A percentile compares a stretch with the other conserved stretches of the same genome.
These are phyloP conservation scores for Salicornia ramosissima DNA, from an alignment of 148 eudicot genomes.

Conservation along the genomic window DNA sequence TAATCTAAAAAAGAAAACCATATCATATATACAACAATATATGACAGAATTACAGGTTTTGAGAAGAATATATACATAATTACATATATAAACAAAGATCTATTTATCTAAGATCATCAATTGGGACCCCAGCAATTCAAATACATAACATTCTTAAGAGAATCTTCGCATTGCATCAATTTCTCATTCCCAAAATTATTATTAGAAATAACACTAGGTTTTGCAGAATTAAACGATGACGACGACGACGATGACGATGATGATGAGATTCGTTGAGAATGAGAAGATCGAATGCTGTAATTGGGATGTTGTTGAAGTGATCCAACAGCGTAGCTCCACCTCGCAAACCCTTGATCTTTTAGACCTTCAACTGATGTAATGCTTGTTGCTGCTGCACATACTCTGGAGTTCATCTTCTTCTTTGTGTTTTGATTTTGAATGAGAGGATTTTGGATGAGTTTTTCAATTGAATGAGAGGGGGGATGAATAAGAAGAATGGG, in stretches of 20 bases:
- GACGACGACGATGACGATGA: too few relatives aligned
- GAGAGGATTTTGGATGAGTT: too few relatives aligned
- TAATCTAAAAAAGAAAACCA: too few relatives aligned
- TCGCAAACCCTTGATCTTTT: conserved; percentile 27
- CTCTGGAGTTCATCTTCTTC: conserved; percentile 11
- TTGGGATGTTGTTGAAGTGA: conserved; percentile 14
- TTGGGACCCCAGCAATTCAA: conserved; percentile 29
- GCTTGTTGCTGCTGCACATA: conserved; percentile 14
- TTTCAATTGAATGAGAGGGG: too few relatives aligned
- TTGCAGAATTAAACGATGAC: too few relatives aligned
- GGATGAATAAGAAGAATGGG: too few relatives aligned
- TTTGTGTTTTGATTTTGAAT: too few relatives aligned
- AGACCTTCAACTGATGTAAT: conserved; percentile 26
- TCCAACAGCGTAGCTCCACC: conserved; percentile 15
- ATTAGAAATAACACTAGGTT: neutral
- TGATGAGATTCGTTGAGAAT: too few relatives aligned
- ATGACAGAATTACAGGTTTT: too few relatives aligned
- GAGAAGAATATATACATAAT: too few relatives aligned
- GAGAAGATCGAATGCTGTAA: conserved; percentile 17
- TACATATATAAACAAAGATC: too few relatives aligned
- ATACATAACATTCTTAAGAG: conserved; percentile 28
- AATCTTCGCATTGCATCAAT: conserved; percentile 14
- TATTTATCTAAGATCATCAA: neutral
- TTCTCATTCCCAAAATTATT: conserved; percentile 3
- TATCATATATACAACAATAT: too few relatives aligned